Evolutionary conservation across 2,329 filamentous ascomycete genomes (phyloP), one percentile per base, ranked within the genome.

Genomic region (Zymoseptoria passerinii): DNA sequence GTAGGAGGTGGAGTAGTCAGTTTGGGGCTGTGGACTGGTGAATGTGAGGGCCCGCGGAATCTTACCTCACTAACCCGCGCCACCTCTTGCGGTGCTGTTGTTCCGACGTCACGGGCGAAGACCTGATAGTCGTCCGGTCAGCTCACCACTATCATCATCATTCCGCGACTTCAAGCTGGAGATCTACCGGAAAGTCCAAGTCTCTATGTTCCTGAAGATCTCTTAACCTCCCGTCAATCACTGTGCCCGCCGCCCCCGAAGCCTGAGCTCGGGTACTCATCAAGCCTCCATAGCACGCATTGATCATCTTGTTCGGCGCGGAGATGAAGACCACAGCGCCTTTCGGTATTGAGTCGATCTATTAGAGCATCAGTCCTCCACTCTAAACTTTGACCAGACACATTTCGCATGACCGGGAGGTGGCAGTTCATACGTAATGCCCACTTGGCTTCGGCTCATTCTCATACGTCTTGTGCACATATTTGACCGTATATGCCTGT

Each of bases 401-500:
- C 23, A 23, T 23, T 23, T 23, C 23, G 23, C 23, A 23, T 23
- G 23, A 23, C n/a, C 13, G 13, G 5, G 35, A n/a, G 35, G 9
- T 1, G 28, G 27, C 28, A 19, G 16, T 28, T 35, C 72, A 48
- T 66, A 80, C 78, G 55, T 81, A 82, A 59, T 81, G 78, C 0
- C 70, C 73, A 9, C 72, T 65, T 20, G 74, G 69, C 64, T 78
- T 80, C 0, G 79, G 76, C 5, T 73, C 71, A 48, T 65, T 66
- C 8, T 77, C 74, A 60, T 81, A 77, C 52, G 74, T 72, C 51
- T 78, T 72, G 3, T 73, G 73, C 13, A 76, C 79, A 62, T 81
- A 82, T 62, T 78, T 73, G 54, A 83, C 80, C 0, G 80, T 83
- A 62, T 80, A 81, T 5, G 79, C 81, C 9, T 78, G 80, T 3